phyloP scores from a whole-genome alignment of 305 asterid genomes.

The Fraxinus sp. region DNA sequence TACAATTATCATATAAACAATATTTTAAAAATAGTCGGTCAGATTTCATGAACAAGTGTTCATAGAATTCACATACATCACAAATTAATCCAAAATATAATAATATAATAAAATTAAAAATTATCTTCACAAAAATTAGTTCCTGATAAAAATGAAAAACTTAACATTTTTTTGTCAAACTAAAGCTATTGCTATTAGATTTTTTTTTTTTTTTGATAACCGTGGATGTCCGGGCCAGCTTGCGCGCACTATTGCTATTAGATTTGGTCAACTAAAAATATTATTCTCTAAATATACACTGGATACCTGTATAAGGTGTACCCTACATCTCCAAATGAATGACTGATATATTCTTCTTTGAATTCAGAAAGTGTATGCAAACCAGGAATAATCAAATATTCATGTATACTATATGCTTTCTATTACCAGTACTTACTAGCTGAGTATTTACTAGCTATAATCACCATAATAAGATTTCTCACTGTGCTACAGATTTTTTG shows the following conservation, averaged over 20 bases:
- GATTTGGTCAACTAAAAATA: background rate
- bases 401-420: background rate
- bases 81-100: background rate
- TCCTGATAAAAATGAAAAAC: background rate
- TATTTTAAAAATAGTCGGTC: background rate
- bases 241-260: background rate
- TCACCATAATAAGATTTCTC: background rate
- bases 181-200: background rate
- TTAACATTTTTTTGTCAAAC: background rate
- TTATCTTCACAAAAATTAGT: background rate
- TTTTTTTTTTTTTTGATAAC: background rate
- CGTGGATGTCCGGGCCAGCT: too few relatives aligned
- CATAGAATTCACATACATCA: background rate
- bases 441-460: background rate
- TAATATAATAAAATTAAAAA: background rate
- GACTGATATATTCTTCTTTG: background rate
- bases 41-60: background rate
- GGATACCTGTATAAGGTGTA: background rate
- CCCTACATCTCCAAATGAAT: background rate
- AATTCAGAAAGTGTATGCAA: background rate
- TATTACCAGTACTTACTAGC: background rate
- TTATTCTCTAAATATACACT: background rate
- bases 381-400: background rate
- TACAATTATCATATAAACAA: background rate
- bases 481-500: constrained; percentile 7